Evolutionary conservation across 768 basidiomycete genomes (phyloP), one percentile per base, ranked within the genome.

Genomic region (Psilocybe sp.): DNA sequence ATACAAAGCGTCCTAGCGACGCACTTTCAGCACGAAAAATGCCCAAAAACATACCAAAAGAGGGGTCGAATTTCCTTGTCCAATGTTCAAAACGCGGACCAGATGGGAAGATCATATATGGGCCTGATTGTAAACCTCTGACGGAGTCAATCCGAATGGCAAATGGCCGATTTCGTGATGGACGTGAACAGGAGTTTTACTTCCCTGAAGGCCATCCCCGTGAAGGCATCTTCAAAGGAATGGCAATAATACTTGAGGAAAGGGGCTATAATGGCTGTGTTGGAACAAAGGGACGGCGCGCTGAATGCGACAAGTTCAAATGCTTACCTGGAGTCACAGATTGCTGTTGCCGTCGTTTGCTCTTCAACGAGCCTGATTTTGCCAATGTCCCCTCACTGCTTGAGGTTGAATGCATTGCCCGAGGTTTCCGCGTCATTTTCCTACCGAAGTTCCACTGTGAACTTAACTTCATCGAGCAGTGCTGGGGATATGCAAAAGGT

Each of bases 381-480:
- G 34, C 44, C 11, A 50, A 38, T 15, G n/a, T 57, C 59, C 36
- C 55, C 55, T 36, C 41, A 44, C 13, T 52, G 60, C n/a, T 40
- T 55, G 40, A 58, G 59, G 31, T 36, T 50, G 20, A 51, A 51
- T 19, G 40, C 33, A 12, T 42, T 28, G 23, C 45, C n/a, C 16
- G 42, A 1, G 51, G 61, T 15, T 54, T 55, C 32, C 51, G 54
- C 49, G 61, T 46, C 49, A 54, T 40, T 58, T 68, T 60, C 53
- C 64, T 39, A 55, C 66, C 33, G 60, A 71, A 57, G 38, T 71
- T 62, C 53, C 68, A 70, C 40, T 69, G 64, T 43, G 63, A 71
- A 51, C 56, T 69, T 34, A 69, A 71, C 46, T 69, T 69, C 41
- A 70, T 71, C 47, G 68, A 72, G 51, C 64, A 67, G 44, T 65